Conservation (phyloP, 73 alveolate genomes). For the Uronychia binucleata region DNA sequence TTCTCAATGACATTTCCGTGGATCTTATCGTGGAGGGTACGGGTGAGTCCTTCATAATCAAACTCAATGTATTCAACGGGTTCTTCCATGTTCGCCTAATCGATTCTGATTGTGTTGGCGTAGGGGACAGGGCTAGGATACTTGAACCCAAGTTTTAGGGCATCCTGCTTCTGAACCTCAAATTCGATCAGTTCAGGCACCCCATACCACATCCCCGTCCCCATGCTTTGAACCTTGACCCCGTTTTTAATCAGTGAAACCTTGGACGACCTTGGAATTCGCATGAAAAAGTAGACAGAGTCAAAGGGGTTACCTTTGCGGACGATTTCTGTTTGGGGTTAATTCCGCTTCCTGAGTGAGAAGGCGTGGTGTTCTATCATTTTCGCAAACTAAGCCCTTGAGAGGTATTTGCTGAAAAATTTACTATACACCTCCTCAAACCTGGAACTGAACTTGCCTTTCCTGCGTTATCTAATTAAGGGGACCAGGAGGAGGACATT, state of each 20-base stretch:
- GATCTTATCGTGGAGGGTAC: background rate
- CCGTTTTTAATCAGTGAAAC: no score
- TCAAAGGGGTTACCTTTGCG: conserved; percentile 13
- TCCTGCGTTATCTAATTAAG: background rate
- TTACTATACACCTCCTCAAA: background rate
- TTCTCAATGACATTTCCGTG: background rate
- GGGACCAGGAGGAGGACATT: background rate
- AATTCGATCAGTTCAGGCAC: conserved; percentile 15
- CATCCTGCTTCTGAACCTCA: background rate
- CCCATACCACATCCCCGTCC: conserved; percentile 8
- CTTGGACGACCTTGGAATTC: no score
- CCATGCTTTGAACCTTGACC: background rate
- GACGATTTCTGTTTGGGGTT: background rate
- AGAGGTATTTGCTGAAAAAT: background rate
- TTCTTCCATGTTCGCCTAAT: background rate
- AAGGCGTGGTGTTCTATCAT: background rate
- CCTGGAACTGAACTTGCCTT: background rate
- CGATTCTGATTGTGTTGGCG: background rate
- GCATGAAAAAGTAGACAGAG: background rate
- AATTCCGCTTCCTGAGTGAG: background rate
- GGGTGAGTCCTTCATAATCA: conserved; percentile 7
- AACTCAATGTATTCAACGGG: conserved; percentile 2
- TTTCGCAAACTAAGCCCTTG: background rate
- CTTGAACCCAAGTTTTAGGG: background rate
- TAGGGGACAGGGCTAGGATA: background rate